These are phyloP conservation scores for Hirschioporus abietinus DNA, from an alignment of 768 basidiomycete genomes.

Conservation along the genomic window DNA sequence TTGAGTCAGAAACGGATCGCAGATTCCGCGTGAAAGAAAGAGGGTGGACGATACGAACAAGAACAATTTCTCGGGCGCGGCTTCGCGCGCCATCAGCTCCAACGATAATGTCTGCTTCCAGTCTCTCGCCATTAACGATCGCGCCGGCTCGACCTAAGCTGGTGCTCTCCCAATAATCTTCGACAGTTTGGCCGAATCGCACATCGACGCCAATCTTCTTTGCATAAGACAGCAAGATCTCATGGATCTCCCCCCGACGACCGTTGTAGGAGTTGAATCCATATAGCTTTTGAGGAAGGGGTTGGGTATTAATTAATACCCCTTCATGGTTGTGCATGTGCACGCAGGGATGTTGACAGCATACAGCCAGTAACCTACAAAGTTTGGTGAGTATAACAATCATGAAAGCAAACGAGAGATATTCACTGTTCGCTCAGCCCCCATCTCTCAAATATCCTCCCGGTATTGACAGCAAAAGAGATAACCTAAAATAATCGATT, in stretches of 20 bases:
- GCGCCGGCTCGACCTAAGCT: slow-evolving; percentile 12
- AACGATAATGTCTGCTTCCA: slow-evolving; percentile 20
- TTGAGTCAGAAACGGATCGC: background rate
- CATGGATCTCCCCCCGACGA: slow-evolving; percentile 22
- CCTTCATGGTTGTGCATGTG: slow-evolving; percentile 19
- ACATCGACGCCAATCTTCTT: slow-evolving; percentile 17
- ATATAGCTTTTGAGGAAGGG: slow-evolving; percentile 12
- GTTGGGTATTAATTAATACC: slow-evolving; percentile 17
- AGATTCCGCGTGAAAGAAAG: slow-evolving; percentile 2
- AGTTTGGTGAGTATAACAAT: slow-evolving; percentile 6
- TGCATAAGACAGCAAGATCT: slow-evolving; percentile 18
- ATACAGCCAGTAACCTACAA: slow-evolving; percentile 19
- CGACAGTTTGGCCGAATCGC: slow-evolving; percentile 16
- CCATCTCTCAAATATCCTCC: slow-evolving; percentile 20
- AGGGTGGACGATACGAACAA: slow-evolving; percentile 15
- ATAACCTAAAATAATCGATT: slow-evolving; percentile 14
- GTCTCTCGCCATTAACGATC: slow-evolving; percentile 13
- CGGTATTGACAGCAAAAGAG: slow-evolving; percentile 19
- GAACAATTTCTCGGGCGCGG: slow-evolving; percentile 13
- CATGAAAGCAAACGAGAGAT: slow-evolving; percentile 10
- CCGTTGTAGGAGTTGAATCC: slow-evolving; percentile 21
- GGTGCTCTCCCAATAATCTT: slow-evolving; percentile 18
- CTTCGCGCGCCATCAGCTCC: slow-evolving; percentile 23
- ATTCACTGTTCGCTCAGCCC: slow-evolving; percentile 17
- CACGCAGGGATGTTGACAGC: slow-evolving; percentile 14